Conservation (phyloP, 306 rosid species). For the Trifolium repens region DNA sequence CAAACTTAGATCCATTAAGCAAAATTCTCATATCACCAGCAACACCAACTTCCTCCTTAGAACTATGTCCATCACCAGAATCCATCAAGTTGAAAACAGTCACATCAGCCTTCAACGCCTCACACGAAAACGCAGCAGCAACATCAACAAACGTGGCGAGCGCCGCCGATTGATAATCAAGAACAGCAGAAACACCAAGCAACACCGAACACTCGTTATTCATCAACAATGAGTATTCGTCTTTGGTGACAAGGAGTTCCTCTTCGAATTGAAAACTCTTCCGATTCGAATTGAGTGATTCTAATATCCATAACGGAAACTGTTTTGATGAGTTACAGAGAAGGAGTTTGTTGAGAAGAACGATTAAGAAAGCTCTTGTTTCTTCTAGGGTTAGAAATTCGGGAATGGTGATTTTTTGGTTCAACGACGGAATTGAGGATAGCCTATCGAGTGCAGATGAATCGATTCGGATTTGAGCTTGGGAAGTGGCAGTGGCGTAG, state of each 20-base stretch:
- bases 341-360: slow-evolving; percentile 73
- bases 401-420: slow-evolving; percentile 45
- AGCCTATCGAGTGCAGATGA: slow-evolving; percentile 64
- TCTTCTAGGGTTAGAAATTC: slow-evolving; percentile 50
- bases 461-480: slow-evolving; percentile 62
- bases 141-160: slow-evolving; percentile 58
- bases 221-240: slow-evolving; percentile 49
- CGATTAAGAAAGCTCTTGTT: slow-evolving; percentile 56
- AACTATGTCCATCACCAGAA: slow-evolving; percentile 71
- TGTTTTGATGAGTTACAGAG: slow-evolving; percentile 39
- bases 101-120: slow-evolving; percentile 72
- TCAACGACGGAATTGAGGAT: slow-evolving; percentile 41
- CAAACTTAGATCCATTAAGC: slow-evolving; percentile 80
- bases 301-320: slow-evolving; percentile 52
- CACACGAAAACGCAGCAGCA: slow-evolving; percentile 80
- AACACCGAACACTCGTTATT: slow-evolving; percentile 40
- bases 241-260: slow-evolving; percentile 52
- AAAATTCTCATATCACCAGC: slow-evolving; percentile 75
- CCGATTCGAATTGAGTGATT: slow-evolving; percentile 49
- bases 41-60: slow-evolving; percentile 80
- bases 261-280: slow-evolving; percentile 27
- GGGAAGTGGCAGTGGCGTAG: slow-evolving; percentile 56
- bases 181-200: slow-evolving; percentile 57
- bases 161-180: slow-evolving; percentile 65
- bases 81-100: slow-evolving; percentile 66